Percentiles rank a stretch among this genome's conserved stretches.
Conservation (phyloP, 1,139 yeast species). For the Hansenula lynferdii region DNA sequence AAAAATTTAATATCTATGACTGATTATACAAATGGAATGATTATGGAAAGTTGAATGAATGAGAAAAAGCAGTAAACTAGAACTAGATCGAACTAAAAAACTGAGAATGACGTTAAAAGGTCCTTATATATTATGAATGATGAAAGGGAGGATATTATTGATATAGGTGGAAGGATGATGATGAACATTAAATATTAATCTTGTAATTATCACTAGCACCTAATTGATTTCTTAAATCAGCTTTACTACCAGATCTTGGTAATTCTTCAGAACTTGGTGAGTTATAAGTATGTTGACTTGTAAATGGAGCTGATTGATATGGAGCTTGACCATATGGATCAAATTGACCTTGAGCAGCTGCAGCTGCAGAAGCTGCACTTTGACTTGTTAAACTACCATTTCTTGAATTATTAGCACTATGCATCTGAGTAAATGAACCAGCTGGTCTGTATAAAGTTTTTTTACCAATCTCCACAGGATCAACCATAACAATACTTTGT, state of each 20-base stretch:
- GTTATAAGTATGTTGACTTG: neutral
- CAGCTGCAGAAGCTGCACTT: slow-evolving; percentile 7
- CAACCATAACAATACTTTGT: slow-evolving; percentile 72
- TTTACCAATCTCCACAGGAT: slow-evolving; percentile 62
- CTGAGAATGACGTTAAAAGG: too few relatives aligned
- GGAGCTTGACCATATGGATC: slow-evolving; percentile 4
- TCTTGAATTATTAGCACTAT: slow-evolving; percentile 27
- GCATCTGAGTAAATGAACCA: slow-evolving; percentile 39
- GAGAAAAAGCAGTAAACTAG: too few relatives aligned
- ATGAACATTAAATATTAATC: neutral
- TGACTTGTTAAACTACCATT: slow-evolving; percentile 29
- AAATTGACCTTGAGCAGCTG: neutral
- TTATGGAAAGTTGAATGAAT: too few relatives aligned
- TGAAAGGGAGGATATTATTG: too few relatives aligned
- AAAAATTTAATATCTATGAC: too few relatives aligned
- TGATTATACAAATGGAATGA: too few relatives aligned
- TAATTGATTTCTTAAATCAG: slow-evolving; percentile 33
- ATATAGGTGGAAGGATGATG: too few relatives aligned
- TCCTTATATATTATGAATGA: too few relatives aligned
- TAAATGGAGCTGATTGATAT: slow-evolving; percentile 5
- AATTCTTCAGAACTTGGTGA: slow-evolving; percentile 8
- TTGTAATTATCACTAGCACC: slow-evolving; percentile 30
- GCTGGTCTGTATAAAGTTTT: slow-evolving; percentile 62
- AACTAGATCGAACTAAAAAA: too few relatives aligned
- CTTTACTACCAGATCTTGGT: slow-evolving; percentile 31